phyloP scores from a whole-genome alignment of 2,329 filamentous ascomycete genomes.

The Claviceps sp. region DNA sequence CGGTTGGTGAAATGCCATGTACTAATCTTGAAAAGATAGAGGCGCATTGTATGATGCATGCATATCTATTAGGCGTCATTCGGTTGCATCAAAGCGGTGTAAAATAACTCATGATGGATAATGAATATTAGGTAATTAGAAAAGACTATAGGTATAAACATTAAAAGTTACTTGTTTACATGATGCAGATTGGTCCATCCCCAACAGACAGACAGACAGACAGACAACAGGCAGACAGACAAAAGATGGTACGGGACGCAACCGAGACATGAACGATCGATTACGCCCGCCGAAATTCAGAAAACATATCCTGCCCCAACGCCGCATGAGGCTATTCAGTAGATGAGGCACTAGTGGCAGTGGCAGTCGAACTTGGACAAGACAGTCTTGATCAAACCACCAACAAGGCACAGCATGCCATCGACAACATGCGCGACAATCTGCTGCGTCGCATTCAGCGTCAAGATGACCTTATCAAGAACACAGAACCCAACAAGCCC shows the following conservation, averaged over 20 bases:
- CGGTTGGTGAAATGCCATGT: too few relatives aligned
- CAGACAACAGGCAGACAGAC: background rate
- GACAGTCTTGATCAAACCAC: constrained; percentile 16
- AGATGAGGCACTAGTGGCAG: constrained; percentile 13
- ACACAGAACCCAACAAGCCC: constrained; percentile 20
- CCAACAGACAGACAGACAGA: background rate
- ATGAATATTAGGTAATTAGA: background rate
- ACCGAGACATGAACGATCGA: background rate
- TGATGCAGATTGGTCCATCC: constrained; percentile 1
- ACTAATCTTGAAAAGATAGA: too few relatives aligned
- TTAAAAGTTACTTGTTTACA: constrained; percentile 5
- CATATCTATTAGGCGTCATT: too few relatives aligned
- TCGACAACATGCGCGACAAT: constrained; percentile 16
- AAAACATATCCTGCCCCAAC: too few relatives aligned
- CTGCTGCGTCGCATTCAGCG: constrained; percentile 13
- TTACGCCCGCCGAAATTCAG: background rate
- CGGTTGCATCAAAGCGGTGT: too few relatives aligned
- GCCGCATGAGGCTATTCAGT: background rate
- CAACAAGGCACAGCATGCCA: constrained; percentile 20
- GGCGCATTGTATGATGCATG: too few relatives aligned
- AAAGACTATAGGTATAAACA: background rate
- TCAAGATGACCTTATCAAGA: constrained; percentile 18
- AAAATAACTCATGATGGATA: background rate
- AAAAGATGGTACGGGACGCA: constrained; percentile 1
- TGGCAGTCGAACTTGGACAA: constrained; percentile 20